Conservation (phyloP, 805 yeast species). For the Metschnikowia proteae region DNA sequence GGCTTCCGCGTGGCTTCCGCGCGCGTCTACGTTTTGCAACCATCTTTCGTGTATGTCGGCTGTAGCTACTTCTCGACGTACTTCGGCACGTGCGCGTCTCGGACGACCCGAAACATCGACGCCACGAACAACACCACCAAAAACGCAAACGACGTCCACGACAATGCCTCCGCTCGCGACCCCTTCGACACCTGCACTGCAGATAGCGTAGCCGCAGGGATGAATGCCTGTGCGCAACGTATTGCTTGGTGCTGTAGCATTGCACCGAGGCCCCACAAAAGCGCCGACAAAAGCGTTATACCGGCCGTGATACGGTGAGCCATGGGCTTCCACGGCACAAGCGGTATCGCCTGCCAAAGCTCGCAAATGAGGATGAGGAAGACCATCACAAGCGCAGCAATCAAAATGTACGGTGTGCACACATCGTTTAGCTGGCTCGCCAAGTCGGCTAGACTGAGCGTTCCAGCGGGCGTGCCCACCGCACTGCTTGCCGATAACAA, state of each 20-base stretch:
- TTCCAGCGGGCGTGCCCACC: conserved; percentile 24
- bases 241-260: conserved; percentile 62
- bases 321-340: conserved; percentile 43
- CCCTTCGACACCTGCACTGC: conserved; percentile 46
- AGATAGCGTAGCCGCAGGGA: conserved; percentile 49
- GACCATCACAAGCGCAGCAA: conserved; percentile 45
- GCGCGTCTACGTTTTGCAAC: too few relatives aligned
- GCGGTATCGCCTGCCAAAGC: conserved; percentile 46
- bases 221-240: conserved; percentile 39
- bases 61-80: neutral
- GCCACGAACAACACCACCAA: conserved; percentile 32
- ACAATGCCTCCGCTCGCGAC: conserved; percentile 50
- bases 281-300: conserved; percentile 8
- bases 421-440: conserved; percentile 44
- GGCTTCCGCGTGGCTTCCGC: too few relatives aligned
- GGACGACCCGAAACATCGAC: conserved; percentile 7
- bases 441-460: conserved; percentile 45
- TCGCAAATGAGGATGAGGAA: conserved; percentile 38
- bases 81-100: conserved; percentile 6
- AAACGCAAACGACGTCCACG: conserved; percentile 59
- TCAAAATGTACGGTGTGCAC: conserved; percentile 52
- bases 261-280: conserved; percentile 63
- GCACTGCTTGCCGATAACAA: conserved; percentile 28
- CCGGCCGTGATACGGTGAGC: conserved; percentile 33
- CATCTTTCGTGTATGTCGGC: too few relatives aligned